These are phyloP conservation scores for Aspergillus cristatus DNA, from an alignment of 495 filamentous ascomycete genomes.

Conservation along the genomic window DNA sequence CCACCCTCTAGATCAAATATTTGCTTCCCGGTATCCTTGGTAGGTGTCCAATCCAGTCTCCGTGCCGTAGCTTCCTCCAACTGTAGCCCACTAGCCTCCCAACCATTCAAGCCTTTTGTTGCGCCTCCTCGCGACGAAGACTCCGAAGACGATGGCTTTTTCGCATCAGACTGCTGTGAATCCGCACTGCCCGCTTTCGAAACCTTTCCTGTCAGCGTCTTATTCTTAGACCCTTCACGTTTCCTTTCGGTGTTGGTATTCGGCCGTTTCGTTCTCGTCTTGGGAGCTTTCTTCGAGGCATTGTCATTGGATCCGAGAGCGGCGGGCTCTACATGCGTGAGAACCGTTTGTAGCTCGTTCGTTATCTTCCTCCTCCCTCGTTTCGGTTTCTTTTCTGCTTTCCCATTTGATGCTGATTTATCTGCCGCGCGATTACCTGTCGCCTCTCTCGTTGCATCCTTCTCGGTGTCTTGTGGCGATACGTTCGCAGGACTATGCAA, in stretches of 20 bases:
- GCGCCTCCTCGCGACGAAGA: neutral
- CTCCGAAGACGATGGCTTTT: neutral
- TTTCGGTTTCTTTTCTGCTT: constrained; percentile 9
- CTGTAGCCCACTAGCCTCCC: constrained; percentile 17
- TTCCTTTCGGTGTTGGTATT: constrained; percentile 11
- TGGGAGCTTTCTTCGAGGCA: constrained; percentile 10
- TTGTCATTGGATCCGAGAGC: constrained; percentile 8
- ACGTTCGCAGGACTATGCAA: constrained; percentile 19
- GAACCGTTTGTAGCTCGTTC: constrained; percentile 3
- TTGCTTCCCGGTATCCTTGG: constrained; percentile 12
- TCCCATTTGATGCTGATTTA: constrained; percentile 5
- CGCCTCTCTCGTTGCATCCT: constrained; percentile 4
- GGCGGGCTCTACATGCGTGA: neutral
- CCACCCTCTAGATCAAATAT: constrained; percentile 8
- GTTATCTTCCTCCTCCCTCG: constrained; percentile 11
- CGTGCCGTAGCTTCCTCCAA: constrained; percentile 29
- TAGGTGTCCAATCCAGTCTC: constrained; percentile 39
- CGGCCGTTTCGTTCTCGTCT: constrained; percentile 13
- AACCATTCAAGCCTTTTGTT: constrained; percentile 4
- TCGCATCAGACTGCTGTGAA: constrained; percentile 9
- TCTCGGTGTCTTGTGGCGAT: constrained; percentile 1
- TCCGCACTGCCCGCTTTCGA: constrained; percentile 18
- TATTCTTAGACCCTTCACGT: constrained; percentile 17
- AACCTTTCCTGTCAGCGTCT: constrained; percentile 27
- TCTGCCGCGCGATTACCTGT: neutral